Percentiles rank a stretch among this genome's conserved stretches.
Conservation (phyloP, 352 stramenopile genomes). For the Pythium rishiriense region DNA sequence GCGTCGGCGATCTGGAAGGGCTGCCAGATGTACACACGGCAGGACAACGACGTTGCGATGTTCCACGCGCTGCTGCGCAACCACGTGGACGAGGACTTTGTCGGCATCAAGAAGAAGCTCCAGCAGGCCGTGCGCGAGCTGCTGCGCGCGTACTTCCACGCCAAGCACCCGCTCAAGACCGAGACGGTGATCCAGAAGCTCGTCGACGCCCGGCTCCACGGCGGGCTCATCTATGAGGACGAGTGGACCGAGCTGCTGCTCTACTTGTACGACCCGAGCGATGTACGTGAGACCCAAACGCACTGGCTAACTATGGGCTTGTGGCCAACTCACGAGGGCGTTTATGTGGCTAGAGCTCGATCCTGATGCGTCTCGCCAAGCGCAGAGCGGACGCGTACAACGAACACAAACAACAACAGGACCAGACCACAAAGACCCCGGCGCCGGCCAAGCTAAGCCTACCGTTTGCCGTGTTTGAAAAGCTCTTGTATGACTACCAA, state of each 20-base stretch:
- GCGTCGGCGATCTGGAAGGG: conserved; percentile 82
- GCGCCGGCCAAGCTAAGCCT: too few relatives aligned
- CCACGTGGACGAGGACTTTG: conserved; percentile 81
- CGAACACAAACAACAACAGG: conserved; percentile 7
- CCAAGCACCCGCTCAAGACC: conserved; percentile 61
- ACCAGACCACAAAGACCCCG: not conserved
- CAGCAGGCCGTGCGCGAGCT: conserved; percentile 74
- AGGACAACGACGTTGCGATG: conserved; percentile 75
- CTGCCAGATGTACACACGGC: conserved; percentile 41
- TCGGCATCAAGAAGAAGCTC: conserved; percentile 74
- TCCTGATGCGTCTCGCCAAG: conserved; percentile 44
- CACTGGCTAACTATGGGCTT: too few relatives aligned
- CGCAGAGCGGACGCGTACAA: conserved; percentile 42
- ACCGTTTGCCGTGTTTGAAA: conserved; percentile 62
- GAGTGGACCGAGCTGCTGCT: conserved; percentile 74
- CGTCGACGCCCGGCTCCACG: conserved; percentile 43
- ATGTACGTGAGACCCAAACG: conserved; percentile 37
- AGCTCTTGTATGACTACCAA: conserved; percentile 75
- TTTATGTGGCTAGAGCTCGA: conserved; percentile 57
- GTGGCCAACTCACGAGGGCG: too few relatives aligned
- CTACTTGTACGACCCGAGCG: conserved; percentile 76
- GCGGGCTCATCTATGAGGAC: conserved; percentile 44
- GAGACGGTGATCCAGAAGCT: conserved; percentile 52
- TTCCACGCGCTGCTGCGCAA: conserved; percentile 79
- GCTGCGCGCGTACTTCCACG: conserved; percentile 69